Evolutionary conservation across 1,284 basidiomycete species (phyloP).

Genomic region (Neolentinus lepideus): DNA sequence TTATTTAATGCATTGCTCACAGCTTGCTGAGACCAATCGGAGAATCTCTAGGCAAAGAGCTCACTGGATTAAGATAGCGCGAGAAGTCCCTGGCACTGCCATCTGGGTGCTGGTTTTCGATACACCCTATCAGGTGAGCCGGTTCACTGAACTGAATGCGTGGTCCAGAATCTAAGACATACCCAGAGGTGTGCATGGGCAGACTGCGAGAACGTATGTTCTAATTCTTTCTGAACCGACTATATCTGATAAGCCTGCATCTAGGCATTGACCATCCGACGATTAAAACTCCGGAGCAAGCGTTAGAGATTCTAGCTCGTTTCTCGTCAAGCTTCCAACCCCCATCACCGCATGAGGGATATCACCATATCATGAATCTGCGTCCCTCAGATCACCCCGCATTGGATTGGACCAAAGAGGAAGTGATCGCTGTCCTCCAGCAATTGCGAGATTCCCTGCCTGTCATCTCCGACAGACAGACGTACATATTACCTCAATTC

Average conservation of each 20-base stretch:
- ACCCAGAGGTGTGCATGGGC: conserved; percentile 42
- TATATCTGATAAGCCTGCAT: conserved; percentile 1
- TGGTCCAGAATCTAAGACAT: neutral
- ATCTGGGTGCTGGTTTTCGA: conserved; percentile 69
- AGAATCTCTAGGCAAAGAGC: conserved; percentile 45
- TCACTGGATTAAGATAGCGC: conserved; percentile 65
- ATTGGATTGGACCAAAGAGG: conserved; percentile 39
- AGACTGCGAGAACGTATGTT: conserved; percentile 42
- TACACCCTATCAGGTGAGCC: conserved; percentile 61
- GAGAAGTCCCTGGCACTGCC: conserved; percentile 47
- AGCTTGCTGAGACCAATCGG: neutral
- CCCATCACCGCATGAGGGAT: conserved; percentile 52
- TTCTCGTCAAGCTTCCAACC: conserved; percentile 50
- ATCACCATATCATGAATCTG: conserved; percentile 51
- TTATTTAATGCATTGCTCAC: conserved; percentile 8
- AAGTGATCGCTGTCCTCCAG: conserved; percentile 42
- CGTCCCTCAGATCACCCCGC: conserved; percentile 41
- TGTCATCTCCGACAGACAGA: neutral
- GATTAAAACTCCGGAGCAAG: conserved; percentile 50
- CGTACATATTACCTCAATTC: neutral
- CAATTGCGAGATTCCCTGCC: conserved; percentile 37
- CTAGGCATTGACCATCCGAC: conserved; percentile 65
- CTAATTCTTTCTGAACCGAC: conserved; percentile 1
- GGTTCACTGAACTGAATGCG: neutral
- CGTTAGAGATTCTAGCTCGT: conserved; percentile 46